Evolutionary conservation across 1,284 basidiomycete species (phyloP), one percentile per base, ranked within the genome.

Genomic region (Trichosporon coremiiforme): DNA sequence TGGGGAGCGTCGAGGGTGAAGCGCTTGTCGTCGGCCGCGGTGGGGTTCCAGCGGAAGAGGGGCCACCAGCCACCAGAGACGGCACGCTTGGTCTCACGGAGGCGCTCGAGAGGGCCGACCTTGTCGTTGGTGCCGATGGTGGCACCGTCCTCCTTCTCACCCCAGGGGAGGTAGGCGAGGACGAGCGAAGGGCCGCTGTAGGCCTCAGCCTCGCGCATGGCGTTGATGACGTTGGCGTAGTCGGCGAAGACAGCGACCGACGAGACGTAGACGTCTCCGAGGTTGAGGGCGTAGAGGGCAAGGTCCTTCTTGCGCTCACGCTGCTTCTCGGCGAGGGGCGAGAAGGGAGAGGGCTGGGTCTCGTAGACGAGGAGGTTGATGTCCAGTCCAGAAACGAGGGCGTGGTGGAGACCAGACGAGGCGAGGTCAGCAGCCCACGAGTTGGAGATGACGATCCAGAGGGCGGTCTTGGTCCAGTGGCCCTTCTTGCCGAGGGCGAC

Each of bases 61-160:
- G 97, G 96, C 96, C 97, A 99, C 85, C 96, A 97, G 6, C 95
- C 96, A 20, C 93, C 89, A 78, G 98, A 95, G 64, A 99, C 93
- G 7, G 95, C 96, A 60, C 95, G 88, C 84, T 99, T 99, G 64
- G 96, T 99, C 86, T 98, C 95, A 83, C 96, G 95, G 85, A 99
- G 86, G 20, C 98, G 86, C 47, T 96, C 90, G 53, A 99, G 88
- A 0, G 95, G 94, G 0, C 91, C 87, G 12, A 85, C 84, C 2
- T 89, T 86, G 70, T 90, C 87, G 69, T 68, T 35, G 78, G 41
- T 65, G 38, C 64, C 66, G 6, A 90, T 92, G 33, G 91, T 84
- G 77, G 95, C 93, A 3, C 94, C 95, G 66, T 85, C 86, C 38
- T 71, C 71, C 66, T 69, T 69, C 66, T 87, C 86, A 38, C 85